A percentile compares a stretch with the other conserved stretches of the same genome.
Conservation (phyloP, 495 filamentous ascomycete genomes). For the Lindgomyces ingoldianus region DNA sequence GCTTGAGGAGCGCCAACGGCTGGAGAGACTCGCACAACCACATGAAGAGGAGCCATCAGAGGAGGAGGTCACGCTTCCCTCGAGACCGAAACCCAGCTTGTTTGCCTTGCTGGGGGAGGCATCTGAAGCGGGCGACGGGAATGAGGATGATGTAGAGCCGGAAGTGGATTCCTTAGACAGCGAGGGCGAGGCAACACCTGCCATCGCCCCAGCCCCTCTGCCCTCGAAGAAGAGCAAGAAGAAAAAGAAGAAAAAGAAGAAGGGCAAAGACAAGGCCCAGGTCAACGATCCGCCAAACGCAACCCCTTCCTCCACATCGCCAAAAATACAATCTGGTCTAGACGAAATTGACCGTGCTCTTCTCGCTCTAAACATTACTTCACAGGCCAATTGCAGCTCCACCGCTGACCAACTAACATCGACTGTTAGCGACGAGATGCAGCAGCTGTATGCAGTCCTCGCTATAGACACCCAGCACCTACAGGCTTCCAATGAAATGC, state of each 20-base stretch:
- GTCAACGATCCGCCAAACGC: conserved; percentile 33
- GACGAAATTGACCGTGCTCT: conserved; percentile 88
- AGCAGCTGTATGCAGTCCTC: conserved; percentile 61
- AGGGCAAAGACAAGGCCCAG: conserved; percentile 55
- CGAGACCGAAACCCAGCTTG: conserved; percentile 27
- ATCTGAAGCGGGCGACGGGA: conserved; percentile 44
- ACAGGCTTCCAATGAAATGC: conserved; percentile 91
- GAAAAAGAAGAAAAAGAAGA: conserved; percentile 50
- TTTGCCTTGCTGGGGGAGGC: conserved; percentile 32
- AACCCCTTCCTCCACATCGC: neutral
- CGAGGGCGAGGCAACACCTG: neutral
- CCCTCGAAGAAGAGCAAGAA: conserved; percentile 33
- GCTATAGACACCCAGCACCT: conserved; percentile 75
- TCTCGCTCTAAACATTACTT: conserved; percentile 56
- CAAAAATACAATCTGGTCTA: conserved; percentile 40
- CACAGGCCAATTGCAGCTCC: conserved; percentile 36
- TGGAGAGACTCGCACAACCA: conserved; percentile 56
- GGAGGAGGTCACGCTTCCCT: conserved; percentile 31
- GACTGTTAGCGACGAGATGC: conserved; percentile 38
- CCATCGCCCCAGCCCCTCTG: neutral
- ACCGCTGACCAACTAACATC: conserved; percentile 36
- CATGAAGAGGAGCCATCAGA: conserved; percentile 41
- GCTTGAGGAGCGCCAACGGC: conserved; percentile 51
- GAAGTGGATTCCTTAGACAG: neutral
- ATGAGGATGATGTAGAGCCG: conserved; percentile 34